A percentile compares a stretch with the other conserved stretches of the same genome.
These are phyloP conservation scores for Yamadazyma friedrichii DNA, from an alignment of 1,139 yeast genomes.

Conservation along the genomic window DNA sequence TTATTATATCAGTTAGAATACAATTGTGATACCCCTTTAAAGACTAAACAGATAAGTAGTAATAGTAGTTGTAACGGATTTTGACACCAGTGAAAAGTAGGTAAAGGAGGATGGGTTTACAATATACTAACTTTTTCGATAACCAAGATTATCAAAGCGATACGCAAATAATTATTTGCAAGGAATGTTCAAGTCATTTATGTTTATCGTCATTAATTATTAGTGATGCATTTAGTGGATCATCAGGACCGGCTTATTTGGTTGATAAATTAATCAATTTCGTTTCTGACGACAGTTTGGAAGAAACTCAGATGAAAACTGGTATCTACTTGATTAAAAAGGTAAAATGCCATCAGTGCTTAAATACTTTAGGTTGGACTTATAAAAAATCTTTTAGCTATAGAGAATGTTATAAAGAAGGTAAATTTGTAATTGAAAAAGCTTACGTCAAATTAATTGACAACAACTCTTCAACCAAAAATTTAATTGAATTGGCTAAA, in stretches of 20 bases:
- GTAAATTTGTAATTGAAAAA: slow-evolving; percentile 71
- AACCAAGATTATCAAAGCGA: slow-evolving; percentile 34
- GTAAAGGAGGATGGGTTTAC: slow-evolving; percentile 32
- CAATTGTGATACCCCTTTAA: no score
- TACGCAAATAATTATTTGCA: slow-evolving; percentile 48
- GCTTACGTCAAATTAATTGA: slow-evolving; percentile 24
- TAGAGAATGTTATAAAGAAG: slow-evolving; percentile 70
- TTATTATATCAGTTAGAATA: not conserved
- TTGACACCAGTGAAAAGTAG: not conserved
- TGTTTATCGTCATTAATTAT: slow-evolving; percentile 47
- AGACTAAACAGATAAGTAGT: no score
- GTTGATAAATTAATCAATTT: slow-evolving; percentile 50
- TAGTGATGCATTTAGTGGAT: slow-evolving; percentile 51
- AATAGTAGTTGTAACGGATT: not conserved
- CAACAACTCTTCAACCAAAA: slow-evolving; percentile 26
- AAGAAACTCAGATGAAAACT: slow-evolving; percentile 58
- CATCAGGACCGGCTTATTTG: slow-evolving; percentile 52
- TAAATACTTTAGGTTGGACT: slow-evolving; percentile 69
- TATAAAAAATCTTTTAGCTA: slow-evolving; percentile 59
- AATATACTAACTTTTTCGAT: slow-evolving; percentile 39
- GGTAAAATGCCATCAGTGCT: slow-evolving; percentile 67
- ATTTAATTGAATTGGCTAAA: slow-evolving; percentile 29
- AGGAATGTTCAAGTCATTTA: slow-evolving; percentile 52
- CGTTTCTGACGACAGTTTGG: slow-evolving; percentile 27
- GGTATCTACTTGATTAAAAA: slow-evolving; percentile 68